Percentiles rank a stretch among this genome's conserved stretches.
These are phyloP conservation scores for Neurospora crassa DNA, from an alignment of 2,329 filamentous ascomycete species.

Conservation along the genomic window DNA sequence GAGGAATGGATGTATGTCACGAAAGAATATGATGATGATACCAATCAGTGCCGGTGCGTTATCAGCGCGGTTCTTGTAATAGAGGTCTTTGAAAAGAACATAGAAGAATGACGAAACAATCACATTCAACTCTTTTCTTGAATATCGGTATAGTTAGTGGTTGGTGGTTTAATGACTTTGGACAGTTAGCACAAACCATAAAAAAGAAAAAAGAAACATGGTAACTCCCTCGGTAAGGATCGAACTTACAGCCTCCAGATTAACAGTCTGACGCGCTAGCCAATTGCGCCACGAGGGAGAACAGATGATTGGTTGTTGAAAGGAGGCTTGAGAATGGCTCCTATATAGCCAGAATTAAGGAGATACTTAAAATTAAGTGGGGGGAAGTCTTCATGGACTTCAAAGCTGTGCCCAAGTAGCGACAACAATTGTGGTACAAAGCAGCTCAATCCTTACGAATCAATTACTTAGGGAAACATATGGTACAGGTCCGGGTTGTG, in stretches of 20 bases:
- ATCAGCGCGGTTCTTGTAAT: too few species aligned
- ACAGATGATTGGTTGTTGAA: not conserved
- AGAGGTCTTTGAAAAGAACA: too few species aligned
- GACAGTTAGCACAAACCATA: not conserved
- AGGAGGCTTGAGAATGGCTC: too few species aligned
- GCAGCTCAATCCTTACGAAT: not conserved
- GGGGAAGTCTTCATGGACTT: not conserved
- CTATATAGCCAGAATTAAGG: too few species aligned
- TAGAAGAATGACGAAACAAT: too few species aligned
- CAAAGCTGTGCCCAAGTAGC: not conserved
- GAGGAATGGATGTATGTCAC: not conserved
- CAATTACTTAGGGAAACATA: not conserved
- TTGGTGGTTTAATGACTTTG: not conserved
- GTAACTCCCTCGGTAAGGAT: not conserved
- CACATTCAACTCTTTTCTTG: too few species aligned
- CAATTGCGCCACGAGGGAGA: slow-evolving; percentile 9
- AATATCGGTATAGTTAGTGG: too few species aligned
- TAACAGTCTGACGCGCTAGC: not conserved
- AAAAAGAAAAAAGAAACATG: not conserved
- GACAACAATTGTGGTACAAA: not conserved
- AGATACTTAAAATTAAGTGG: too few species aligned
- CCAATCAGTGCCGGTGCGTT: too few species aligned
- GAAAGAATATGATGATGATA: not conserved
- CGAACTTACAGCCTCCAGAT: slow-evolving; percentile 3
- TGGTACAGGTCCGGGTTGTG: too few species aligned